These are phyloP conservation scores for Penicillium sp. DNA, from an alignment of 2,329 filamentous ascomycete genomes.

Conservation along the genomic window DNA sequence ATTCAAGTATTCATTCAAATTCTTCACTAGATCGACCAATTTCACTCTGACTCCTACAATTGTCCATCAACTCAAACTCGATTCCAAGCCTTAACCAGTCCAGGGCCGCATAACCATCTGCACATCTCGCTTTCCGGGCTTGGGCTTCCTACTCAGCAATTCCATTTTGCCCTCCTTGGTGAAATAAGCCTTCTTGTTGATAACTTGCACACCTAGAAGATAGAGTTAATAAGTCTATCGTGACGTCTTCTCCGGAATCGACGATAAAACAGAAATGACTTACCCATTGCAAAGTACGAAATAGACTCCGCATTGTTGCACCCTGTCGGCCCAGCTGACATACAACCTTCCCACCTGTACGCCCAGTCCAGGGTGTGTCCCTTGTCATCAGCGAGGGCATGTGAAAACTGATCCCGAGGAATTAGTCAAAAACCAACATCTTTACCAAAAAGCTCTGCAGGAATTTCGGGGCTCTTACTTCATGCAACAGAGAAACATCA, in stretches of 20 bases:
- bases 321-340: neutral
- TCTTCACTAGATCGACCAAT: neutral
- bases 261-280: neutral
- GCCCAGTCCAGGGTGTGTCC: neutral
- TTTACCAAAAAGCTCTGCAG: neutral
- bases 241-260: neutral
- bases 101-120: neutral
- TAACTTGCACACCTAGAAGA: neutral
- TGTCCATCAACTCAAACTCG: neutral
- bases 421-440: neutral
- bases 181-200: conserved; percentile 2
- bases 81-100: neutral
- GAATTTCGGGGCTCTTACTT: neutral
- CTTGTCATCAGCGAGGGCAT: neutral
- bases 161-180: neutral
- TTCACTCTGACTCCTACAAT: neutral
- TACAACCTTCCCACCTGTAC: neutral
- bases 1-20: neutral
- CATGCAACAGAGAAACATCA: neutral
- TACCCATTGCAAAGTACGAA: neutral
- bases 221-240: neutral
- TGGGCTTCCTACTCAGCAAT: neutral
- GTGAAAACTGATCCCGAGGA: neutral
- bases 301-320: neutral
- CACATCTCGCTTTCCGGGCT: neutral